Conservation (phyloP, 2,329 filamentous ascomycete genomes). For the Nannizziopsis barbatae region DNA sequence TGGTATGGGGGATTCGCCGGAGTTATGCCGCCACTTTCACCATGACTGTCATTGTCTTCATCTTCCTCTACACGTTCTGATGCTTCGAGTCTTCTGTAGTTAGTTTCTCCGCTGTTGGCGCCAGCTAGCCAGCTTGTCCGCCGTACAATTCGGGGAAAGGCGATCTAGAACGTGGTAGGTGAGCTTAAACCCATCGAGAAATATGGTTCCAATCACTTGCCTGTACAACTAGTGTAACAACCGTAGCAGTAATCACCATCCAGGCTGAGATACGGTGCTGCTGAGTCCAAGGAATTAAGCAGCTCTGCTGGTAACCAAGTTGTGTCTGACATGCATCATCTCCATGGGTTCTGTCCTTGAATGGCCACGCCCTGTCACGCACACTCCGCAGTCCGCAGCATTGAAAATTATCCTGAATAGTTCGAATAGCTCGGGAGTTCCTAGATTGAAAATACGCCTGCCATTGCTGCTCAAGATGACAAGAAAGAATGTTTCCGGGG, state of each 20-base stretch:
- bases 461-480: conserved; percentile 13
- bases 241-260: conserved; percentile 11
- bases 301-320: conserved; percentile 12
- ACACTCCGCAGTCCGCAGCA: conserved; percentile 13
- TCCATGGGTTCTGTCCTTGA: conserved; percentile 5
- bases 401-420: conserved; percentile 12
- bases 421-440: conserved; percentile 11
- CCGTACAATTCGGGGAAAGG: too few relatives aligned
- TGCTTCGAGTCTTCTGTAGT: too few relatives aligned
- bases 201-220: conserved; percentile 3
- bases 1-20: too few relatives aligned
- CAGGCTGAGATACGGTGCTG: conserved; percentile 2
- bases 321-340: conserved; percentile 4
- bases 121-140: too few relatives aligned
- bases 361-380: conserved; percentile 12
- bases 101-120: too few relatives aligned
- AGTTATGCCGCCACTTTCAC: too few relatives aligned
- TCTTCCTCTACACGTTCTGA: too few relatives aligned
- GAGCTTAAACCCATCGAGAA: too few relatives aligned
- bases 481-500: conserved; percentile 8
- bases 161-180: too few relatives aligned
- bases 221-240: conserved; percentile 6
- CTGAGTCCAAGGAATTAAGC: conserved; percentile 6
- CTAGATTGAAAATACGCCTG: conserved; percentile 10
- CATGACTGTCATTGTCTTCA: too few relatives aligned